Evolutionary conservation across 768 basidiomycete genomes (phyloP).

Genomic region (Auriscalpium vulgare): DNA sequence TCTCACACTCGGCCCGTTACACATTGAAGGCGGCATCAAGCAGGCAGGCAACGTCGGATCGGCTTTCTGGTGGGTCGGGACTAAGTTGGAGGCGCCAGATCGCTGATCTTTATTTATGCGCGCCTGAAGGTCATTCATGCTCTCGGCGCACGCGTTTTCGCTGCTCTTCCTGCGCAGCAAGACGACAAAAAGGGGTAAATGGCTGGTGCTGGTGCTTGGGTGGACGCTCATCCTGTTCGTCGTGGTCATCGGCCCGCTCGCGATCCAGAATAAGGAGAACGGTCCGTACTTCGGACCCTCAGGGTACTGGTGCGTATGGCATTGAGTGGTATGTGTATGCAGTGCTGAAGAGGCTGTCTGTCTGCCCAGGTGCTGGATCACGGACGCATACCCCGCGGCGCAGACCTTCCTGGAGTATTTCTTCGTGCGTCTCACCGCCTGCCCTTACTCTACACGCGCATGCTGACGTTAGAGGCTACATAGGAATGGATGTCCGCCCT

Average conservation of each 20-base stretch:
- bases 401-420: slow-evolving; percentile 37
- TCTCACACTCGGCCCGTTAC: too few species aligned
- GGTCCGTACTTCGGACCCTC: slow-evolving; percentile 40
- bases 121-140: slow-evolving; percentile 22
- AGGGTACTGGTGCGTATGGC: slow-evolving; percentile 30
- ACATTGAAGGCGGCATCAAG: slow-evolving; percentile 26
- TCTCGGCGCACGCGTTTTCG: slow-evolving; percentile 27
- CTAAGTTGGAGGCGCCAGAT: too few species aligned
- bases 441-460: background rate
- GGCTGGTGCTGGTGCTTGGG: slow-evolving; percentile 22
- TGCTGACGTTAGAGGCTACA: background rate
- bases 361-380: slow-evolving; percentile 37
- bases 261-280: slow-evolving; percentile 23
- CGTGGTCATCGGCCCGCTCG: slow-evolving; percentile 30
- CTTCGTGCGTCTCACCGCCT: slow-evolving; percentile 26
- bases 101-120: too few species aligned
- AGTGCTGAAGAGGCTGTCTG: background rate
- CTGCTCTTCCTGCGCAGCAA: slow-evolving; percentile 33
- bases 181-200: slow-evolving; percentile 17
- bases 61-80: slow-evolving; percentile 29
- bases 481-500: slow-evolving; percentile 29
- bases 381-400: slow-evolving; percentile 29
- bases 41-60: slow-evolving; percentile 37
- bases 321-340: background rate
- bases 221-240: slow-evolving; percentile 30